phyloP scores from a whole-genome alignment of 208 protist genomes.

The Crithidia sp. region DNA sequence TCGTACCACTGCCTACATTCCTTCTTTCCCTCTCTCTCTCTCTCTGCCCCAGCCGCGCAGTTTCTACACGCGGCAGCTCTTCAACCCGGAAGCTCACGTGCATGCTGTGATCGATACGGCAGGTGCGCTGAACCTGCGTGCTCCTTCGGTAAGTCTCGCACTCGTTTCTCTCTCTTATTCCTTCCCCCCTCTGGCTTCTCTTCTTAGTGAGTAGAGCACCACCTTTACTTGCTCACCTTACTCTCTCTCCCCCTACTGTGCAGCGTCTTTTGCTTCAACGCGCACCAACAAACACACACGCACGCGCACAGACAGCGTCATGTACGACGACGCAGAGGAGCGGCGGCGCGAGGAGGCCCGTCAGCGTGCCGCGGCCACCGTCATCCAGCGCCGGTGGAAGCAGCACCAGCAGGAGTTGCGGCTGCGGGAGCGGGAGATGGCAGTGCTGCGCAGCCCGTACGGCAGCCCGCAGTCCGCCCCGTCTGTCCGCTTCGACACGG shows the following conservation, averaged over 20 bases:
- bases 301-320: not conserved
- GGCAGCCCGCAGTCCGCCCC: not conserved
- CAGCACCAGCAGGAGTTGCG: conserved; percentile 39
- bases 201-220: no score
- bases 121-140: no score
- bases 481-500: conserved; percentile 8
- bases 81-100: no score
- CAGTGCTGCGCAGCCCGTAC: conserved; percentile 11
- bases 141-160: no score
- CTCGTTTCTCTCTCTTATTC: no score
- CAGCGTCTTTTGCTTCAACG: no score
- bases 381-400: conserved; percentile 82
- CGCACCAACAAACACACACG: not conserved
- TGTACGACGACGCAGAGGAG: conserved; percentile 54
- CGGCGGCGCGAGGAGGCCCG: conserved; percentile 51
- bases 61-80: no score
- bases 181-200: no score
- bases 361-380: conserved; percentile 53
- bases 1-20: not conserved
- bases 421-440: conserved; percentile 24
- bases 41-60: not conserved
- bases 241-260: no score
- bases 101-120: no score
- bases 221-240: no score
- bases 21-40: not conserved